Evolutionary conservation across 2,329 filamentous ascomycete species (phyloP), one percentile per base, ranked within the genome.

Genomic region (Hymenoscyphus albidus): DNA sequence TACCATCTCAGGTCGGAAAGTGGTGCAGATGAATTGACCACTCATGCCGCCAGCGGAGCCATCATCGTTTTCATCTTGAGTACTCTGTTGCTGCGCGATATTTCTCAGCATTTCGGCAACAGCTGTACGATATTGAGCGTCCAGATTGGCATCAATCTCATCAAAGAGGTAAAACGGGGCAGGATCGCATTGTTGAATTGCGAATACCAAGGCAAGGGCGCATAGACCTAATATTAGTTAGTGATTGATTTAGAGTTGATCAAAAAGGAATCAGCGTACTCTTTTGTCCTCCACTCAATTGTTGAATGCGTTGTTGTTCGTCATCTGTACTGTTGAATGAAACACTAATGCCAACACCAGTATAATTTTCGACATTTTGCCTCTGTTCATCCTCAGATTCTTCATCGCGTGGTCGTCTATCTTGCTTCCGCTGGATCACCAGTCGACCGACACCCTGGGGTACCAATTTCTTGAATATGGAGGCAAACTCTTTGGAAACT

Each of bases 151-250:
- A 75, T 99, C 95, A 69, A 99, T 97, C 78, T 99, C 95, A 77
- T 99, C 95, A 72, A 99, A 99, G 73, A 99, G 93, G 76, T 99
- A 97, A 83, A 99, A 98, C 1, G 95, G 95, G 56, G 94, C 96
- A 10, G 94, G 95, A 76, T 99, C 95, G 65, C 94, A 97, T 71
- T 93, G 92, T 78, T 99, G 95, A 71, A 99, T 96, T n/a, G 95
- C 95, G 76, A 99, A 99, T 71, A 99, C 96, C 61, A 99, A 86
- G 56, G 95, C 96, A n/a, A 99, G 86, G 10, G 95, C 95, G 77
- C 94, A 98, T 67, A 98, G 82, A 85, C 92, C 91, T 93, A 68
- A 60, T 57, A 38, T 13, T 35, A 61, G 67, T 73, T 68, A 73
- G 69, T 35, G 65, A 61, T 58, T 38, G 44, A 54, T 14, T 44